These are phyloP conservation scores for Chaetoceros tenuissimus DNA, from an alignment of 108 stramenopile genomes.

Conservation along the genomic window DNA sequence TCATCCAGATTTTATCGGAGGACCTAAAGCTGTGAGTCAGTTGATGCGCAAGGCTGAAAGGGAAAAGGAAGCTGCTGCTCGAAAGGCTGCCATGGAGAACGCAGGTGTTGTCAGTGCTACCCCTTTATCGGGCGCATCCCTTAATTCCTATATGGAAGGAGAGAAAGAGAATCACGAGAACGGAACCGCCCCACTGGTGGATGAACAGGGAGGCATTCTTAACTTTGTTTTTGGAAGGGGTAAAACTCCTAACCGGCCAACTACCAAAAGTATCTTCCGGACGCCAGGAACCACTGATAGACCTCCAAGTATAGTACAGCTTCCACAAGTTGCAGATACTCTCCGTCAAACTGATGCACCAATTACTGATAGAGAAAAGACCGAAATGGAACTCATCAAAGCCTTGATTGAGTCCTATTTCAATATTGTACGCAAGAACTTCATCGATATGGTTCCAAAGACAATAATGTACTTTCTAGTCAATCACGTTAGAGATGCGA, in stretches of 20 bases:
- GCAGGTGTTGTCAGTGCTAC: slow-evolving; percentile 26
- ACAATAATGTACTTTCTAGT: slow-evolving; percentile 99
- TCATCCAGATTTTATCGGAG: slow-evolving; percentile 98
- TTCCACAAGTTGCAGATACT: slow-evolving; percentile 87
- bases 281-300: slow-evolving; percentile 8
- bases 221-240: slow-evolving; percentile 85
- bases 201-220: slow-evolving; percentile 71
- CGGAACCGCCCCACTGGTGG: slow-evolving; percentile 38
- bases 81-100: slow-evolving; percentile 1
- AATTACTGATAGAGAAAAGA: slow-evolving; percentile 76
- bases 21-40: slow-evolving; percentile 78
- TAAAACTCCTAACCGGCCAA: slow-evolving; percentile 18
- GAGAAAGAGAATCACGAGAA: slow-evolving; percentile 26
- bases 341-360: slow-evolving; percentile 90
- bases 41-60: slow-evolving; percentile 75
- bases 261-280: background rate
- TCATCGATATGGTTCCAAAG: slow-evolving; percentile 96
- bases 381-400: slow-evolving; percentile 96
- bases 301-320: slow-evolving; percentile 82
- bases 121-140: slow-evolving; percentile 36
- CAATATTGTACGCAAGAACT: slow-evolving; percentile 92
- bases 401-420: slow-evolving; percentile 92
- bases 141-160: slow-evolving; percentile 34
- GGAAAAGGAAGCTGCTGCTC: slow-evolving; percentile 25
- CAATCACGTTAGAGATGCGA: slow-evolving; percentile 86